A percentile compares a stretch with the other conserved stretches of the same genome.
Evolutionary conservation across 2,329 filamentous ascomycete species (phyloP).

Genomic region (Trichoderma koningiopsis): DNA sequence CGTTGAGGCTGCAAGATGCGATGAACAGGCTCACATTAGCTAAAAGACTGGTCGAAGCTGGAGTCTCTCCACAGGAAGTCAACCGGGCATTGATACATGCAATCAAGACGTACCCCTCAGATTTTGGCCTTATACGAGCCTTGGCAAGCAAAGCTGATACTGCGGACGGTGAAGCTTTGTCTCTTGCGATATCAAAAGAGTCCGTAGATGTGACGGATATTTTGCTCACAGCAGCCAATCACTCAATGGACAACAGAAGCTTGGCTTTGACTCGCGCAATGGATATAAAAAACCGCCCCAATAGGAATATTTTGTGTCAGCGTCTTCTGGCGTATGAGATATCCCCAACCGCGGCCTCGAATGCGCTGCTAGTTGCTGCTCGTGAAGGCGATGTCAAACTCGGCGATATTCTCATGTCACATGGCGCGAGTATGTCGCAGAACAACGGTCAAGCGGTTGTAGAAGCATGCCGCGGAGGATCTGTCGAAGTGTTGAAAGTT

Average conservation of each 20-base stretch:
- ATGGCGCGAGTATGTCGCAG: constrained; percentile 55
- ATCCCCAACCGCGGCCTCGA: constrained; percentile 48
- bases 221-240: constrained; percentile 44
- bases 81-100: constrained; percentile 56
- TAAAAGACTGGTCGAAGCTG: constrained; percentile 52
- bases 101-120: constrained; percentile 50
- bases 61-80: constrained; percentile 50
- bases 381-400: constrained; percentile 56
- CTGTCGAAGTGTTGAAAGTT: constrained; percentile 52
- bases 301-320: constrained; percentile 48
- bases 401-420: constrained; percentile 52
- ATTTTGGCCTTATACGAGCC: constrained; percentile 50
- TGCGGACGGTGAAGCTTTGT: constrained; percentile 52
- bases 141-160: constrained; percentile 52
- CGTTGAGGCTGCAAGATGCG: constrained; percentile 52
- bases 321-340: constrained; percentile 51
- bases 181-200: constrained; percentile 49
- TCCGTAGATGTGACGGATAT: constrained; percentile 50
- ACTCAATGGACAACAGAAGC: constrained; percentile 44
- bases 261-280: constrained; percentile 48
- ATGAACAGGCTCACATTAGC: constrained; percentile 56
- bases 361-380: constrained; percentile 54
- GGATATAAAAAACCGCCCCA: constrained; percentile 43
- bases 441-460: constrained; percentile 57
- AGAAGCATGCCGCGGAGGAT: constrained; percentile 56